Evolutionary conservation across 2,329 filamentous ascomycete species (phyloP).

Genomic region (Penicillium crustosum): DNA sequence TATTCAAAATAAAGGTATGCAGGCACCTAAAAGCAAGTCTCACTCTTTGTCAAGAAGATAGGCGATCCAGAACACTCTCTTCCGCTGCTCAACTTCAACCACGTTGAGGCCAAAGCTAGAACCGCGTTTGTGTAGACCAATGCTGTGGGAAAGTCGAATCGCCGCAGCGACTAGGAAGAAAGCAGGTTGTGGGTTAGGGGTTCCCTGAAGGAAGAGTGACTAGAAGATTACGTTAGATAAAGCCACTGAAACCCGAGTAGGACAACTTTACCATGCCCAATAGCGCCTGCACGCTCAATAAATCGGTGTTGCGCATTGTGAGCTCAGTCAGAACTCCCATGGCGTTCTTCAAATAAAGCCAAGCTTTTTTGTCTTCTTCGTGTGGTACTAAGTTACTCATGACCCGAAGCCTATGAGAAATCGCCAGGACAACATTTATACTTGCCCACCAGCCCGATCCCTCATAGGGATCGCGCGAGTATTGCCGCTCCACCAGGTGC

Average conservation of each 20-base stretch:
- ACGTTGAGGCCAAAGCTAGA: constrained; percentile 91
- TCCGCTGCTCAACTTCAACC: constrained; percentile 88
- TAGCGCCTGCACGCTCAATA: constrained; percentile 90
- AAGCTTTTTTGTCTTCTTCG: constrained; percentile 91
- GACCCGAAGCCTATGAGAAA: constrained; percentile 84
- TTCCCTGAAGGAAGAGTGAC: constrained; percentile 90
- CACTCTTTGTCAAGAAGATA: constrained; percentile 72
- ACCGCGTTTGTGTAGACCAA: constrained; percentile 90
- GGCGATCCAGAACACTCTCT: constrained; percentile 74
- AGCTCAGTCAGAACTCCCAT: constrained; percentile 90
- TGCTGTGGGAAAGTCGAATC: constrained; percentile 86
- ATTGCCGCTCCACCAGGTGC: constrained; percentile 92
- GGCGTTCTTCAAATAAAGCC: constrained; percentile 95
- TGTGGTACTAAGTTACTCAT: constrained; percentile 92
- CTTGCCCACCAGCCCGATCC: constrained; percentile 99
- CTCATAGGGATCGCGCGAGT: constrained; percentile 87
- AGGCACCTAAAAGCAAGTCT: constrained; percentile 11
- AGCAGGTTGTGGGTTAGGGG: constrained; percentile 91
- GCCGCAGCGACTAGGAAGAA: constrained; percentile 90
- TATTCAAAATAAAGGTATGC: background rate
- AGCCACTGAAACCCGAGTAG: background rate
- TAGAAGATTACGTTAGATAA: constrained; percentile 27
- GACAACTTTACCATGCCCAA: constrained; percentile 69
- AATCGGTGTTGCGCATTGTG: constrained; percentile 92
- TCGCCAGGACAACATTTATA: constrained; percentile 89